Base-by-base conservation (phyloP, 345 rosid species). In the Populus ilicifolia region DNA sequence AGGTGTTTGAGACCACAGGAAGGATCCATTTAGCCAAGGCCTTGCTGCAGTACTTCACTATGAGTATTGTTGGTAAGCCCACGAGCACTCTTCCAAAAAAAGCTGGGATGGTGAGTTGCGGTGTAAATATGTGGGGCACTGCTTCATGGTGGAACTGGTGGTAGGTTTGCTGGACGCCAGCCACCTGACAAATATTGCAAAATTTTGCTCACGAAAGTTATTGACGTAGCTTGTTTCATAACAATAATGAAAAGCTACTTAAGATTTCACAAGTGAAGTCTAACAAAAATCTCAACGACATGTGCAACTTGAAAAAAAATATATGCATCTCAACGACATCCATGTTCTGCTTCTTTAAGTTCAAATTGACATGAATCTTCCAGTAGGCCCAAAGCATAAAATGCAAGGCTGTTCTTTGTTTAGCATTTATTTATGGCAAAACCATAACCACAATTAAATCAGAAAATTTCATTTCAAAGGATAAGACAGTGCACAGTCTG, bases 21-120 rank as follows among this genome's bases (percentile, higher is more conserved):
- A 96, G 89, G 8, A 82, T 84, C 96, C 97, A 87, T 78, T 96
- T 96, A 6, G 97, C 96, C 16, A 96, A 87, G 17, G 96, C 87
- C 80, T 93, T 96, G 88, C 99, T 92, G 78, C 99, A 96, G 87
- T 91, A 87, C 82, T 96, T 96, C 61, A 90, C 94, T 0, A 92
- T 20, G 13, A 96, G 94, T 69, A 96, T 96, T 4, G 97, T 93
- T 0, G 98, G 97, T 52, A 96, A 88, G 14, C 98, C 98, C 35
- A 96, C 88, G 13, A 89, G 82, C 73, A 89, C 80, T 87, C 98
- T 91, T 67, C 96, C 96, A 1, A 87, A 6, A 81, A 92, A 89
- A 5, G 85, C 81, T 6, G 59, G 65, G 27, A 87, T 0, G 0
- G 87, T 65, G 10, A 96, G 91, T 50, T 90, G 87, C 0, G 89